These are phyloP conservation scores for Malania oleifera DNA, from an alignment of 164 flowering plant genomes.

Conservation along the genomic window DNA sequence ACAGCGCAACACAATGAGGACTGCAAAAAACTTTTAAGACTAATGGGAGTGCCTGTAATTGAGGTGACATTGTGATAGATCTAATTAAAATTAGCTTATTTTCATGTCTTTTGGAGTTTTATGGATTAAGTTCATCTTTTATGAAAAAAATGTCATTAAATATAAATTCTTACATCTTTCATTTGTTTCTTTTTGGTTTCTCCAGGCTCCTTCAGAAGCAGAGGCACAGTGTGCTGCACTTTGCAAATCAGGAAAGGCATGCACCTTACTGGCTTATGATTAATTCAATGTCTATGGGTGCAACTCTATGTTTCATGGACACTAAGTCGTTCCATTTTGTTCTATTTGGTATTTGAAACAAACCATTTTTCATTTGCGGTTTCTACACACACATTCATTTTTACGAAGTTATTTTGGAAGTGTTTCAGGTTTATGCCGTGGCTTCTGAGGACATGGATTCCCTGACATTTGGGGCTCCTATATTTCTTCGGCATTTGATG, in stretches of 20 bases:
- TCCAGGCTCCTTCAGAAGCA: conserved; percentile 95
- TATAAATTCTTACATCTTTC: no score
- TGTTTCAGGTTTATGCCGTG: conserved; percentile 81
- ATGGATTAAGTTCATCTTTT: no score
- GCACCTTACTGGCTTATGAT: conserved; percentile 18
- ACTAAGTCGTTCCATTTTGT: neutral
- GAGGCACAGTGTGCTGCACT: conserved; percentile 98
- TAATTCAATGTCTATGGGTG: neutral
- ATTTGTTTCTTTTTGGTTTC: conserved; percentile 5
- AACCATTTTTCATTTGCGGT: neutral
- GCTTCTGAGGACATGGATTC: conserved; percentile 99
- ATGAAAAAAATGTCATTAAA: no score
- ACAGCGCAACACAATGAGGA: conserved; percentile 96
- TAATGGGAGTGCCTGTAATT: conserved; percentile 96
- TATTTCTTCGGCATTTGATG: conserved; percentile 94
- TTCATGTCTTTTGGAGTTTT: no score
- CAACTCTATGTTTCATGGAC: neutral
- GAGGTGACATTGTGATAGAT: conserved; percentile 83
- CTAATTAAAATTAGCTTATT: no score
- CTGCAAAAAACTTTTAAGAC: conserved; percentile 79
- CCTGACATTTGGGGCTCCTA: conserved; percentile 94
- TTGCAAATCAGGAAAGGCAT: conserved; percentile 79
- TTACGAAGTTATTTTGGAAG: neutral
- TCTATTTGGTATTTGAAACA: neutral
- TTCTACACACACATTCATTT: neutral